Evolutionary conservation across 257 asterid species (phyloP), one percentile per base, ranked within the genome.

Genomic region (Cordia subcordata): DNA sequence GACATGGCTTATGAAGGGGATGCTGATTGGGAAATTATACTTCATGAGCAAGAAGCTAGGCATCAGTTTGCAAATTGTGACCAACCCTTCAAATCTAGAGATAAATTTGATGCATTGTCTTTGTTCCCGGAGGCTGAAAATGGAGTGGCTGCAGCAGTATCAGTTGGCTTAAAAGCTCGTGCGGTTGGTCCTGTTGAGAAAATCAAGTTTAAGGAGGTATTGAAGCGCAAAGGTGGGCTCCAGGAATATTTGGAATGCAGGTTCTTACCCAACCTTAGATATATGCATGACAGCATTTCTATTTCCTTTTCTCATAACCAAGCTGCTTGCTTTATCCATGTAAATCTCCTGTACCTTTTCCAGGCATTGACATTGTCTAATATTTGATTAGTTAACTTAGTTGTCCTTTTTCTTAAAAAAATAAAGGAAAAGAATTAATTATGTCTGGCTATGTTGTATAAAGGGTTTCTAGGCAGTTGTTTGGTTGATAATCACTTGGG

Each of bases 1-100:
- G 99, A 93, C 80, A 93, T 93, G 99, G 88, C 99, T 39, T 93
- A 93, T 64, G 99, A 89, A 79, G 99, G 97, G 42, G 99, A 93
- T 80, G 79, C 81, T 64, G 99, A 83, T 72, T 93, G 99, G 99
- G 97, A 85, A 13, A 71, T 80, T 66, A 70, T 89, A 71, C 78
- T 79, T 68, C 92, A 85, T 17, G 85, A 81, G 53, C 97, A 82
- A 66, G 97, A 81, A 11, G 54, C 57, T 57, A 77, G 70, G 74
- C 81, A 77, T 75, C 86, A 67, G 63, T 59, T 59, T 54, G 78
- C 72, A 58, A 86, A 83, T 58, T 20, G 51, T 66, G 72, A 61
- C 16, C 75, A 61, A 59, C 52, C 64, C 18, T 61, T 65, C 72
- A 85, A 69, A 72, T 60, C 79, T 23, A 84, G 80, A 64, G 91